A percentile compares a stretch with the other conserved stretches of the same genome.
These are phyloP conservation scores for Phytophthora constricta DNA, from an alignment of 352 stramenopile genomes.

Conservation along the genomic window DNA sequence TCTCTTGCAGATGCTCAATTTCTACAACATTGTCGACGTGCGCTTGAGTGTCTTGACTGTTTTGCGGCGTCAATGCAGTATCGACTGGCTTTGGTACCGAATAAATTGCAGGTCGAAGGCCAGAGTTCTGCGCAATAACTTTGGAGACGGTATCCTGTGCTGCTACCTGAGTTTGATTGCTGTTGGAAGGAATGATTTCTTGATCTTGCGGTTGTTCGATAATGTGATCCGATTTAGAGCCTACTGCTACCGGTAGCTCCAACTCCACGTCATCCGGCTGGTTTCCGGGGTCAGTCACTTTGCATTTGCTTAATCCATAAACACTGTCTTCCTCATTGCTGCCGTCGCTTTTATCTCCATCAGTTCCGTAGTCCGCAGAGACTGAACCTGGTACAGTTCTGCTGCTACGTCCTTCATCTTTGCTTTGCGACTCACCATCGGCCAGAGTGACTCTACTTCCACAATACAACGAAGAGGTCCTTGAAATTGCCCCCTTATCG, in stretches of 20 bases:
- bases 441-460: background rate
- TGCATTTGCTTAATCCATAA: no score
- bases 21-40: background rate
- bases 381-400: background rate
- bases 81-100: no score
- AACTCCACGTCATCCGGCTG: background rate
- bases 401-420: background rate
- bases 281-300: background rate
- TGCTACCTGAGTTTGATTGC: background rate
- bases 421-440: background rate
- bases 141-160: no score
- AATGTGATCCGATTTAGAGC: background rate
- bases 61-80: background rate
- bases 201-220: background rate
- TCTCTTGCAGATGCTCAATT: slow-evolving; percentile 25
- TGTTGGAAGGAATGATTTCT: background rate
- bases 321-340: background rate
- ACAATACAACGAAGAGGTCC: no score
- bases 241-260: no score
- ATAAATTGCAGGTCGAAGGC: no score
- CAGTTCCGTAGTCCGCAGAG: background rate
- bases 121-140: background rate
- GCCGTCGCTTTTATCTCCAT: background rate
- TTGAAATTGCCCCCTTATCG: background rate
- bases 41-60: background rate